Conservation (phyloP, 2,329 filamentous ascomycete species). For the Escovopsis sp. region DNA sequence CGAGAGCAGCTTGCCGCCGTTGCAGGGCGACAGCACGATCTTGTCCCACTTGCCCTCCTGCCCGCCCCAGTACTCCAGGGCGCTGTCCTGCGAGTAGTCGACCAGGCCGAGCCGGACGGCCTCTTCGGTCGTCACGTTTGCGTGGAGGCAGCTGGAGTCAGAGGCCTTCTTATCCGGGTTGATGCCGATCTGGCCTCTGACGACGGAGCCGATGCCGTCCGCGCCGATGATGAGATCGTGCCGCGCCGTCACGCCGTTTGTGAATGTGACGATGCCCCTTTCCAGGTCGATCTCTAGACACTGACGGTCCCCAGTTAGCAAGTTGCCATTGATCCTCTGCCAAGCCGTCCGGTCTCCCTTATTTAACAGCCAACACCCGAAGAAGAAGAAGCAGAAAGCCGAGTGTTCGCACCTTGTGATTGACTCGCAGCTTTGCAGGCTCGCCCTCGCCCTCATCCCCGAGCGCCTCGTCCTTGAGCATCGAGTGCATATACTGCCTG, state of each 20-base stretch:
- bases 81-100: slow-evolving; percentile 45
- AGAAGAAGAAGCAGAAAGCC: no score
- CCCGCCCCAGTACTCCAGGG: slow-evolving; percentile 58
- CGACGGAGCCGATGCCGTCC: slow-evolving; percentile 53
- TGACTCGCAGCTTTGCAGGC: slow-evolving; percentile 39
- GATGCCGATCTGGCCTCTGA: slow-evolving; percentile 49
- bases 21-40: slow-evolving; percentile 56
- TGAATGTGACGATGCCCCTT: slow-evolving; percentile 34
- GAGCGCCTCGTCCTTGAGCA: slow-evolving; percentile 47
- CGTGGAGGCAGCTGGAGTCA: slow-evolving; percentile 47
- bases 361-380: no score
- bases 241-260: slow-evolving; percentile 31
- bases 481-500: slow-evolving; percentile 51
- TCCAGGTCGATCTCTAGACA: slow-evolving; percentile 38
- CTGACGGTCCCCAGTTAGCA: slow-evolving; percentile 8
- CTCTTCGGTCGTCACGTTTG: slow-evolving; percentile 48
- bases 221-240: slow-evolving; percentile 50
- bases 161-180: slow-evolving; percentile 43
- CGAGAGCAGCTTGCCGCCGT: slow-evolving; percentile 47
- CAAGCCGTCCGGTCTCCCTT: no score
- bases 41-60: slow-evolving; percentile 49
- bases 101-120: slow-evolving; percentile 43
- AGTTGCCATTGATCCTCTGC: neutral
- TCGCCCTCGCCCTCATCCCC: slow-evolving; percentile 36
- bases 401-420: slow-evolving; percentile 32